phyloP scores from a whole-genome alignment of 2,329 filamentous ascomycete species.

The Calonectria henricotiae region DNA sequence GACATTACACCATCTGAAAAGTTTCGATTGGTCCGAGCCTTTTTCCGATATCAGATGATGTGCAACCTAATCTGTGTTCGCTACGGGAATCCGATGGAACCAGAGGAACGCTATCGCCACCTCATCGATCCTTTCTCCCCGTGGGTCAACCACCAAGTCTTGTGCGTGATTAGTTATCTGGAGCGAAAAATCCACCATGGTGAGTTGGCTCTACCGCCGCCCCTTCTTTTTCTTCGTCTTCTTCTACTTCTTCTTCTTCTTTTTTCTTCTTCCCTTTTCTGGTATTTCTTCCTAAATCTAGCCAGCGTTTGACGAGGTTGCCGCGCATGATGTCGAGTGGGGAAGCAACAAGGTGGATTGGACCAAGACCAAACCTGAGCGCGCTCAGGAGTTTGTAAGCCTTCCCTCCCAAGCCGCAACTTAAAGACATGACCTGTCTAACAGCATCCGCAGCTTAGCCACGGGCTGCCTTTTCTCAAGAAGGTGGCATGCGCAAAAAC shows the following conservation, averaged over 20 bases:
- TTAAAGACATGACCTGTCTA: background rate
- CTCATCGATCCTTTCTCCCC: background rate
- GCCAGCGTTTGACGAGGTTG: background rate
- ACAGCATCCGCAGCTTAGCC: background rate
- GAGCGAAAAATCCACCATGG: background rate
- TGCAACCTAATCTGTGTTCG: slow-evolving; percentile 5
- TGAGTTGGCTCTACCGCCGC: background rate
- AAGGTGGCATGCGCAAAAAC: background rate
- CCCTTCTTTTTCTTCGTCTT: too few relatives aligned
- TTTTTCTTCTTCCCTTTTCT: background rate
- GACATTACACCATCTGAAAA: background rate
- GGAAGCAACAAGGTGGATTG: background rate
- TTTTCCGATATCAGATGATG: slow-evolving; percentile 7
- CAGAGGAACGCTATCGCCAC: background rate
- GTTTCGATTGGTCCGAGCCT: background rate
- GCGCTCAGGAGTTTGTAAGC: slow-evolving; percentile 1
- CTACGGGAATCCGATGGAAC: background rate
- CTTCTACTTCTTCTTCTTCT: too few relatives aligned
- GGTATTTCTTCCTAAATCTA: background rate
- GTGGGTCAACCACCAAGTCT: background rate
- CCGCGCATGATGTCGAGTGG: background rate
- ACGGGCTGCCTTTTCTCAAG: slow-evolving; percentile 3
- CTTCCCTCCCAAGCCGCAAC: background rate
- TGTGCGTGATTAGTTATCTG: background rate
- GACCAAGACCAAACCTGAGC: background rate